Evolutionary conservation across 1,139 yeast species (phyloP).

Genomic region (Diutina mesorugosa): DNA sequence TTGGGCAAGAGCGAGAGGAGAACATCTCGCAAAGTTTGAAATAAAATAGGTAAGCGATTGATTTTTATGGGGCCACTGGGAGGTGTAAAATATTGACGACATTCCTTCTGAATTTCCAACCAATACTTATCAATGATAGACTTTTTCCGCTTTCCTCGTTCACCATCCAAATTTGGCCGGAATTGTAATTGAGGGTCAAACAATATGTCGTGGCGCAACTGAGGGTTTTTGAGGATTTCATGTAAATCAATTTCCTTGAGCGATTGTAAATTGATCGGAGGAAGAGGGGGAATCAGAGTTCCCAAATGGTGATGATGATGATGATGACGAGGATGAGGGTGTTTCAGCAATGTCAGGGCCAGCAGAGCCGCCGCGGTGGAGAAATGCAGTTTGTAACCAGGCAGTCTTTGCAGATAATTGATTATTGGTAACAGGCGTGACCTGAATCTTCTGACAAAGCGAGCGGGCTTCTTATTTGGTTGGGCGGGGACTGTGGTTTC

Average conservation of each 20-base stretch:
- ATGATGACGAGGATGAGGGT: neutral
- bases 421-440: constrained; percentile 33
- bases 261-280: constrained; percentile 79
- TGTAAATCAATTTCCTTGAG: constrained; percentile 79
- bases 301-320: neutral
- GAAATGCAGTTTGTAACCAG: neutral
- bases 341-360: neutral
- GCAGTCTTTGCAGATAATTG: constrained; percentile 12
- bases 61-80: constrained; percentile 14
- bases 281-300: constrained; percentile 26
- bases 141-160: constrained; percentile 72
- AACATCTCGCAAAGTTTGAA: constrained; percentile 68
- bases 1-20: constrained; percentile 64
- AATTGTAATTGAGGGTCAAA: constrained; percentile 91
- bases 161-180: constrained; percentile 86
- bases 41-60: constrained; percentile 53
- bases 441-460: constrained; percentile 21
- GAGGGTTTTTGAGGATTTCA: constrained; percentile 85
- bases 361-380: neutral
- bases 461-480: neutral
- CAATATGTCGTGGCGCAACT: constrained; percentile 80
- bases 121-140: constrained; percentile 71
- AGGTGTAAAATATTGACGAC: constrained; percentile 24
- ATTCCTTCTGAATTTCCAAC: constrained; percentile 61
- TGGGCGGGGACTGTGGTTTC: neutral